Percentiles rank a stretch among this genome's conserved stretches.
phyloP scores from a whole-genome alignment of 768 basidiomycete genomes.

The Termitomyces eurrhizus region DNA sequence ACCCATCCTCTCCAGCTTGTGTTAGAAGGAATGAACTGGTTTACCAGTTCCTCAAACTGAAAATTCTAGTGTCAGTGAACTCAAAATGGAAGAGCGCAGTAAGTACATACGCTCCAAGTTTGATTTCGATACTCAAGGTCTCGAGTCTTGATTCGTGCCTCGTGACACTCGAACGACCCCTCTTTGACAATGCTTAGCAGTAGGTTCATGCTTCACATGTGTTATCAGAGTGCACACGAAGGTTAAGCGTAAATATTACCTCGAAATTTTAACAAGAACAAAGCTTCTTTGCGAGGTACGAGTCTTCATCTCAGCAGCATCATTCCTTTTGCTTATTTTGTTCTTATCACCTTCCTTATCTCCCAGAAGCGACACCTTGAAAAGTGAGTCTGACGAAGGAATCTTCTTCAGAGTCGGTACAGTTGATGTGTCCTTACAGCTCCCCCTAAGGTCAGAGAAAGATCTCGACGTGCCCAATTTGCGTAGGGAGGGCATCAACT shows the following conservation, averaged over 20 bases:
- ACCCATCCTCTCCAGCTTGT: slow-evolving; percentile 81
- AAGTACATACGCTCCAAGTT: slow-evolving; percentile 68
- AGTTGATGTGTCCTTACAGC: slow-evolving; percentile 22
- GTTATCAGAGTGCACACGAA: neutral
- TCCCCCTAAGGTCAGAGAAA: slow-evolving; percentile 62
- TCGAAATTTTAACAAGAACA: slow-evolving; percentile 70
- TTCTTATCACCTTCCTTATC: slow-evolving; percentile 14
- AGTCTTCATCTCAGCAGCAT: slow-evolving; percentile 78
- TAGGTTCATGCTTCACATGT: slow-evolving; percentile 52
- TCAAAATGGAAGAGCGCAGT: neutral
- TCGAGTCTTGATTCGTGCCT: slow-evolving; percentile 76
- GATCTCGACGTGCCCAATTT: slow-evolving; percentile 61
- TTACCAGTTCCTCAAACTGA: slow-evolving; percentile 76
- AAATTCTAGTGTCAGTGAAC: slow-evolving; percentile 8
- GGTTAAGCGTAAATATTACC: slow-evolving; percentile 32
- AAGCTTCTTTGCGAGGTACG: slow-evolving; percentile 84
- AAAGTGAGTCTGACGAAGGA: slow-evolving; percentile 36
- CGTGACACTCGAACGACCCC: slow-evolving; percentile 80
- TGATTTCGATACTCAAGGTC: slow-evolving; percentile 79
- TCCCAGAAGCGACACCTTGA: slow-evolving; percentile 13
- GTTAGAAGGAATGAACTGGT: slow-evolving; percentile 76
- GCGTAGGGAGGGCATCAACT: slow-evolving; percentile 39
- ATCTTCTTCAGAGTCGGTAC: slow-evolving; percentile 31
- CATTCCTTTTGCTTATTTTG: slow-evolving; percentile 29
- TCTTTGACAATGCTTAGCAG: slow-evolving; percentile 77